Evolutionary conservation across 164 flowering plant species (phyloP), one percentile per base, ranked within the genome.

Genomic region (Vitis rotundifolia): DNA sequence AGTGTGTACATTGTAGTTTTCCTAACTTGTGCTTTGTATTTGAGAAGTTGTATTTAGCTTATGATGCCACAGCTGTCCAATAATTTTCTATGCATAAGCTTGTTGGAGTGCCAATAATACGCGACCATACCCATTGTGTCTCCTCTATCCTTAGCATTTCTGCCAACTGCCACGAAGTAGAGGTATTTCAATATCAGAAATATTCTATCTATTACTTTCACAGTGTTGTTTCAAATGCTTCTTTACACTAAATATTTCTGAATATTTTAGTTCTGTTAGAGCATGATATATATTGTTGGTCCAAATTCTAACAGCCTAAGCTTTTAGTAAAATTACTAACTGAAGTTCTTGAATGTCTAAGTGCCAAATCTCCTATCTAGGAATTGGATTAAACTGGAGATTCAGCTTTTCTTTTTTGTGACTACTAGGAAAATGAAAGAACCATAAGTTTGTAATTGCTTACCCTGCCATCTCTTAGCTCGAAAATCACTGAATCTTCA

Each of bases 391-490:
- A 3, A 37, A 37, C 2, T 37, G 44, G 44, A 37, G 7, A 37
- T 37, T 37, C 44, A 6, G 7, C 6, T 37, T 37, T 37, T 37
- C 44, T 5, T 37, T 37, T 37, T 37, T 37, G 44, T 37, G 44
- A 37, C 44, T 37, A 37, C 7, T 37, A 3, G 44, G 44, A 37
- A 37, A 37, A 37, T 37, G 44, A 37, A 37, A 37, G 7, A 6
- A 6, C 6, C 44, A 13, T 2, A 29, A 37, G 59, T 19, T 49
- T 11, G n/a, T 16, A 16, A 48, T 51, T 70, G 31, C 93, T 88
- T 87, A 92, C 97, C 68, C 95, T 84, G 68, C 96, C 90, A 77
- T 93, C 96, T 72, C 86, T 76, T 63, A 89, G 79, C 85, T 87
- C 91, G 59, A 91, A 93, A 37, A 93, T 82, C 9, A 85, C 78